A percentile compares a stretch with the other conserved stretches of the same genome.
Evolutionary conservation across 1,284 basidiomycete species (phyloP).

Genomic region (Exobasidium rhododendri): DNA sequence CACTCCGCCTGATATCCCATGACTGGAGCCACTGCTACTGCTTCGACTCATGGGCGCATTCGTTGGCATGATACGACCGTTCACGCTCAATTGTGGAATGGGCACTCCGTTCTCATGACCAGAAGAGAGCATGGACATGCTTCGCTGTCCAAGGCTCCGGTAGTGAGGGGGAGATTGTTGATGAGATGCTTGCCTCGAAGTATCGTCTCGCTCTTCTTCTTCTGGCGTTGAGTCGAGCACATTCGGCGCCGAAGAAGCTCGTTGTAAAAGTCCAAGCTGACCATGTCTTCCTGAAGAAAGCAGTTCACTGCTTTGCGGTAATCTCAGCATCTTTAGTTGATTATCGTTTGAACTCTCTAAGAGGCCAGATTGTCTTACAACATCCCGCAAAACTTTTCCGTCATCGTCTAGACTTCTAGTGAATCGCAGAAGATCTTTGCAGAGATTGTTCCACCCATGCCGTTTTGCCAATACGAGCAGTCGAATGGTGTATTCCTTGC

Average conservation of each 20-base stretch:
- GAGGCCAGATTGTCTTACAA: conserved; percentile 48
- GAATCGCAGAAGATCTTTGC: conserved; percentile 58
- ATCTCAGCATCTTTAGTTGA: not conserved
- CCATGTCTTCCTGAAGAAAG: too few species aligned
- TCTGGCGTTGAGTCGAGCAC: conserved; percentile 9
- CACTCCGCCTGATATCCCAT: not conserved
- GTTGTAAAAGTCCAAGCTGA: not conserved
- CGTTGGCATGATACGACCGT: conserved; percentile 13
- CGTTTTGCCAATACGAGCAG: conserved; percentile 34
- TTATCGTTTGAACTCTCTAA: not conserved
- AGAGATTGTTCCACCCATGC: conserved; percentile 36
- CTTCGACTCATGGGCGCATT: not conserved
- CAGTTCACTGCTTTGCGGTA: not conserved
- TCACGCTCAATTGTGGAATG: conserved; percentile 8
- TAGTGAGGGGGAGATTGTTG: not conserved
- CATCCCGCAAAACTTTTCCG: conserved; percentile 64
- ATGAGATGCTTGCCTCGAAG: not conserved
- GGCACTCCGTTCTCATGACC: conserved; percentile 3
- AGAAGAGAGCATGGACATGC: conserved; percentile 2
- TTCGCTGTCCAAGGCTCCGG: not conserved
- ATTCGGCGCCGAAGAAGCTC: conserved; percentile 6
- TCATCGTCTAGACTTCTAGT: conserved; percentile 60
- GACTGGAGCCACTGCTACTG: conserved; percentile 6
- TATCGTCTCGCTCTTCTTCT: conserved; percentile 3
- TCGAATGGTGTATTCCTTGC: conserved; percentile 36